Percentiles rank a stretch among this genome's conserved stretches.
Conservation (phyloP, 345 rosid species). For the Ceriops tagal region DNA sequence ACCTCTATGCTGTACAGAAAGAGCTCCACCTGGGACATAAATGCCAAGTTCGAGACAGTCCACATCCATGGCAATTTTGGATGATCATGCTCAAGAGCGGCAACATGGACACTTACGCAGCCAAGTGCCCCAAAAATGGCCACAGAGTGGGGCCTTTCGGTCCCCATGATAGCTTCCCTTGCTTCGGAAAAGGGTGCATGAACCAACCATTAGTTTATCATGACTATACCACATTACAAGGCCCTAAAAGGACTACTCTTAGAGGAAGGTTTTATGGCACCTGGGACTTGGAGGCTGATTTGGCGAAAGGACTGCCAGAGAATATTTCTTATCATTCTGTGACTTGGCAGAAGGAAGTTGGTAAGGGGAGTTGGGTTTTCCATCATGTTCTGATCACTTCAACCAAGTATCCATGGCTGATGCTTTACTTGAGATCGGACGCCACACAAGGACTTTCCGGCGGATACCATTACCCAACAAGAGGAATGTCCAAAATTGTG, state of each 20-base stretch:
- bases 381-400: constrained; percentile 28
- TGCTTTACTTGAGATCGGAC: constrained; percentile 35
- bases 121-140: constrained; percentile 70
- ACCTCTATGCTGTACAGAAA: constrained; percentile 49
- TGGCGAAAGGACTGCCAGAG: neutral
- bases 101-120: constrained; percentile 60
- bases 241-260: constrained; percentile 38
- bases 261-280: constrained; percentile 75
- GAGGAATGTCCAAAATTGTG: constrained; percentile 31
- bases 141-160: constrained; percentile 42
- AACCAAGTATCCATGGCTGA: constrained; percentile 29
- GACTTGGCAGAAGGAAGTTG: constrained; percentile 21
- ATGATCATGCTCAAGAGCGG: constrained; percentile 93
- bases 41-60: constrained; percentile 56
- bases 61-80: constrained; percentile 89
- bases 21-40: constrained; percentile 65
- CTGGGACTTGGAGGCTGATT: constrained; percentile 50
- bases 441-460: constrained; percentile 23
- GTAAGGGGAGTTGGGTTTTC: constrained; percentile 25
- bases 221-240: constrained; percentile 43
- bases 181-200: constrained; percentile 79
- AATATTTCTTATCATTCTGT: constrained; percentile 23
- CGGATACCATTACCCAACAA: constrained; percentile 28
- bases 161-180: constrained; percentile 51
- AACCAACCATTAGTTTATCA: constrained; percentile 67